A percentile compares a stretch with the other conserved stretches of the same genome.
Conservation (phyloP, 805 yeast species). For the Isabelozyma pseudorhagii region DNA sequence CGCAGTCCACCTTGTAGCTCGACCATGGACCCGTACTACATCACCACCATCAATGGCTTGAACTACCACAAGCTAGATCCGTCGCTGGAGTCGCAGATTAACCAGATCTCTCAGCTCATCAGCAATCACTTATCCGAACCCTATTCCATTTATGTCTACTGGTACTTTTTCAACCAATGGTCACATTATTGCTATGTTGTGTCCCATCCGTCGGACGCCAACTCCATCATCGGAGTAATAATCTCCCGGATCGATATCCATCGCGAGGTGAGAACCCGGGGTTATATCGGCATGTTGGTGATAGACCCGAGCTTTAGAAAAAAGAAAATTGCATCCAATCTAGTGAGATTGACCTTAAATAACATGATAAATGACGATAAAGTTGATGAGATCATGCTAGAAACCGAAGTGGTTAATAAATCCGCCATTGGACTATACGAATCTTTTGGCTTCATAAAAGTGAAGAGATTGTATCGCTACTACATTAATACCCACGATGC, state of each 20-base stretch:
- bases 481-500: conserved; percentile 94
- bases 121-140: conserved; percentile 85
- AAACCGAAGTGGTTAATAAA: conserved; percentile 80
- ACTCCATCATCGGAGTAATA: conserved; percentile 69
- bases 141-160: conserved; percentile 87
- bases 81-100: conserved; percentile 37
- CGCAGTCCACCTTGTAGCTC: background rate
- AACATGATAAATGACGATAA: conserved; percentile 57
- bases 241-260: conserved; percentile 81
- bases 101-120: conserved; percentile 54
- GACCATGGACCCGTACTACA: background rate
- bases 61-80: conserved; percentile 21
- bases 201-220: conserved; percentile 27
- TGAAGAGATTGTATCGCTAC: conserved; percentile 78
- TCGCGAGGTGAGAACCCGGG: conserved; percentile 68
- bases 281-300: conserved; percentile 96
- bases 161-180: conserved; percentile 88
- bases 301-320: conserved; percentile 73
- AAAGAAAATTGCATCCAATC: conserved; percentile 72
- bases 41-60: conserved; percentile 13
- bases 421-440: conserved; percentile 72
- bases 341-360: conserved; percentile 61
- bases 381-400: conserved; percentile 90
- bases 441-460: conserved; percentile 69
- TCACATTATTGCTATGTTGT: conserved; percentile 78